Percentiles rank a stretch among this genome's conserved stretches.
Conservation (phyloP, 805 yeast genomes). For the Priceomyces medius region DNA sequence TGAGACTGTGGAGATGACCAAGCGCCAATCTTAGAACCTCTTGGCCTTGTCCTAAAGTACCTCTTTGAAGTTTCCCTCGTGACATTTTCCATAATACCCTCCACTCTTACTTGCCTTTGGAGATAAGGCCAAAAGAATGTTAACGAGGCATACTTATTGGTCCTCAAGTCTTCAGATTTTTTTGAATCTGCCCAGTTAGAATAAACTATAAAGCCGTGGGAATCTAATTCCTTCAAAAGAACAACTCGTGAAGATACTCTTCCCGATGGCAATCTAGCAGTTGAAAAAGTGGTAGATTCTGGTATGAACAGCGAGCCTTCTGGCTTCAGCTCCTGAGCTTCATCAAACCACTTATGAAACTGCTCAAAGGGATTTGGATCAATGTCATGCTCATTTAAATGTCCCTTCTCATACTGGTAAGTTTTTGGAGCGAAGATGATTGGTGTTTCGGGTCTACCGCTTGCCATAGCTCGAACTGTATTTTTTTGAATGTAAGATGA, state of each 20-base stretch:
- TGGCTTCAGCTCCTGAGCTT: slow-evolving; percentile 49
- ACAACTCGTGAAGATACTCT: slow-evolving; percentile 82
- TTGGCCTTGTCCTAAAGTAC: slow-evolving; percentile 84
- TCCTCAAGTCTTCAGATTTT: slow-evolving; percentile 66
- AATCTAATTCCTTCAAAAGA: slow-evolving; percentile 85
- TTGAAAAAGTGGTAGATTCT: slow-evolving; percentile 83
- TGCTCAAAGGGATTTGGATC: slow-evolving; percentile 65
- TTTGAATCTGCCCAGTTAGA: slow-evolving; percentile 91
- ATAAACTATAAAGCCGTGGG: slow-evolving; percentile 78
- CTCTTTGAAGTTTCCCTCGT: slow-evolving; percentile 69
- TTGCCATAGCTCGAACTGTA: slow-evolving; percentile 2
- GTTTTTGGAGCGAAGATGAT: slow-evolving; percentile 78
- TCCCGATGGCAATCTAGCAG: slow-evolving; percentile 89
- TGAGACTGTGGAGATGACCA: slow-evolving; percentile 93
- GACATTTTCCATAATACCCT: slow-evolving; percentile 77
- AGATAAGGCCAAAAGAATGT: slow-evolving; percentile 89
- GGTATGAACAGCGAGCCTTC: slow-evolving; percentile 57
- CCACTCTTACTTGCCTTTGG: slow-evolving; percentile 92
- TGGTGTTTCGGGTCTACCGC: slow-evolving; percentile 21
- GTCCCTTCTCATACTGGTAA: slow-evolving; percentile 76
- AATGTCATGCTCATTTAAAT: slow-evolving; percentile 55
- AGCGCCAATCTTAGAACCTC: slow-evolving; percentile 93
- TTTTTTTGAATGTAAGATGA: background rate
- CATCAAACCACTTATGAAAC: slow-evolving; percentile 82
- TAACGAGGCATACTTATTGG: slow-evolving; percentile 79